Conservation (phyloP, 306 rosid species). For the Trifolium dubium region DNA sequence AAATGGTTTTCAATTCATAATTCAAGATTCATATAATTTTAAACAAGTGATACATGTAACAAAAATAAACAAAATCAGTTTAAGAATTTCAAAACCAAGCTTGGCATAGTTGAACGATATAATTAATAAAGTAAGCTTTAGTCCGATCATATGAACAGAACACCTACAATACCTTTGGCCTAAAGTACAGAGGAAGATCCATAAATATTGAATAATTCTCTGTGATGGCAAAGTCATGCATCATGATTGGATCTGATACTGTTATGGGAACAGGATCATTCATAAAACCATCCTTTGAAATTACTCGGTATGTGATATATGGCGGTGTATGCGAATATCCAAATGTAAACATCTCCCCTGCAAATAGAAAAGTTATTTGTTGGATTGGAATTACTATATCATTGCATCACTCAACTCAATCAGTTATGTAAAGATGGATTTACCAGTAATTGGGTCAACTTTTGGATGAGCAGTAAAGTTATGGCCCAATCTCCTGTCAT, state of each 20-base stretch:
- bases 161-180: slow-evolving; percentile 72
- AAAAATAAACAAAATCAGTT: background rate
- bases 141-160: slow-evolving; percentile 19
- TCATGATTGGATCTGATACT: slow-evolving; percentile 82
- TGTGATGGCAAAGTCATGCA: slow-evolving; percentile 98
- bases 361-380: slow-evolving; percentile 47
- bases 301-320: slow-evolving; percentile 87
- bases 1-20: slow-evolving; percentile 30
- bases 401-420: slow-evolving; percentile 31
- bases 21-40: slow-evolving; percentile 23
- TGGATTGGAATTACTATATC: slow-evolving; percentile 11
- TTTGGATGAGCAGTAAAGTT: slow-evolving; percentile 98
- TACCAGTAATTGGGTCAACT: slow-evolving; percentile 95
- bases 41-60: background rate
- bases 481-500: slow-evolving; percentile 93
- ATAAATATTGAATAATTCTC: slow-evolving; percentile 85
- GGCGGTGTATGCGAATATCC: slow-evolving; percentile 90
- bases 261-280: slow-evolving; percentile 97
- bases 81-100: background rate
- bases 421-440: slow-evolving; percentile 35
- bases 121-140: too few species aligned
- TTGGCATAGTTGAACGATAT: too few species aligned
- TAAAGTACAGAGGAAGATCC: slow-evolving; percentile 92
- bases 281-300: slow-evolving; percentile 91
- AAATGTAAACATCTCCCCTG: slow-evolving; percentile 98